These are phyloP conservation scores for Eucalyptus erythrocorys DNA, from an alignment of 345 rosid species.

Conservation along the genomic window DNA sequence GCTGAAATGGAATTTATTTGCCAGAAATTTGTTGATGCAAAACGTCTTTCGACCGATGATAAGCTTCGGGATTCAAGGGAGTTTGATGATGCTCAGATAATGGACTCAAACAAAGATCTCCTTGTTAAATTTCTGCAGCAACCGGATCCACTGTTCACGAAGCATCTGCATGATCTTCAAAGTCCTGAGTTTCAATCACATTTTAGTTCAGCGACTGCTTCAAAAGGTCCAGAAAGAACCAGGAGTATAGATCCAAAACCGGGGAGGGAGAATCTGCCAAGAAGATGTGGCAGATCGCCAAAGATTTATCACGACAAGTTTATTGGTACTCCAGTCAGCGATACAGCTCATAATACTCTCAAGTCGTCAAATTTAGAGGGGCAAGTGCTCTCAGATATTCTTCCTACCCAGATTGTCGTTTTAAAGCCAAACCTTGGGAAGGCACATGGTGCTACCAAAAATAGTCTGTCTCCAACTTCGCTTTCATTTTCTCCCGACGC, in stretches of 20 bases:
- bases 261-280: conserved; percentile 21
- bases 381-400: conserved; percentile 14
- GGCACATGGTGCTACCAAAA: conserved; percentile 26
- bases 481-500: conserved; percentile 34
- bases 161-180: conserved; percentile 68
- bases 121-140: conserved; percentile 76
- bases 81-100: conserved; percentile 61
- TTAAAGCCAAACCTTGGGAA: conserved; percentile 77
- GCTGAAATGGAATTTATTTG: conserved; percentile 69
- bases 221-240: conserved; percentile 13
- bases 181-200: conserved; percentile 23
- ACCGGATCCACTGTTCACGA: conserved; percentile 75
- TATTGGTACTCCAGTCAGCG: conserved; percentile 11
- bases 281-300: conserved; percentile 11
- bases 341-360: conserved; percentile 9
- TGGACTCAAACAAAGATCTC: conserved; percentile 74
- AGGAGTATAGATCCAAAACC: conserved; percentile 12
- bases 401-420: conserved; percentile 81
- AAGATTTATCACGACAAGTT: conserved; percentile 14
- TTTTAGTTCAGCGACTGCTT: background rate
- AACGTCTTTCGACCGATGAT: conserved; percentile 63
- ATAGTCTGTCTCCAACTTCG: conserved; percentile 37
- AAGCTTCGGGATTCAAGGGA: conserved; percentile 67
- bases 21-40: conserved; percentile 71
- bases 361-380: conserved; percentile 27